A percentile compares a stretch with the other conserved stretches of the same genome.
Evolutionary conservation across 2,329 filamentous ascomycete species (phyloP).

Genomic region (Aureobasidium sp.): DNA sequence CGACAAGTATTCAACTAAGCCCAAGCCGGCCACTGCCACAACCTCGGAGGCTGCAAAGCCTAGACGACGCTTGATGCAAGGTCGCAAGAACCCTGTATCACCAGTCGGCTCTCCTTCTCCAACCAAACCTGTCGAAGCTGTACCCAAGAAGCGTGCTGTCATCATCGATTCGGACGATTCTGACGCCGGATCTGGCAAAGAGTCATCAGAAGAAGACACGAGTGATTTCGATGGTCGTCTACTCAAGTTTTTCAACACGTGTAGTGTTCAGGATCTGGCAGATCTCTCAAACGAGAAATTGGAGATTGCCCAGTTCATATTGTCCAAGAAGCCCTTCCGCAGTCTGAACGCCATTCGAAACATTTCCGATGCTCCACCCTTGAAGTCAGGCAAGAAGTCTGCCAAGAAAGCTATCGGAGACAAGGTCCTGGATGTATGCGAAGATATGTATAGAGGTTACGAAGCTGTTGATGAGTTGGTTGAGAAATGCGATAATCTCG

Average conservation of each 20-base stretch:
- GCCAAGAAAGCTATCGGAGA: constrained; percentile 52
- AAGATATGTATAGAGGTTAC: constrained; percentile 72
- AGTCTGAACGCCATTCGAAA: constrained; percentile 58
- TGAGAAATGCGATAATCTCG: constrained; percentile 64
- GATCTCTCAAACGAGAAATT: constrained; percentile 73
- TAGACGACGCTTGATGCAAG: constrained; percentile 42
- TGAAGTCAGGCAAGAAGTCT: constrained; percentile 46
- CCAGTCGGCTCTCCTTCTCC: constrained; percentile 20
- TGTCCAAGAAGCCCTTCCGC: constrained; percentile 68
- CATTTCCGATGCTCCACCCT: constrained; percentile 48
- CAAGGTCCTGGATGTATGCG: constrained; percentile 58
- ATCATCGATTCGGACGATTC: constrained; percentile 30
- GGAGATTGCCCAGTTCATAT: constrained; percentile 60
- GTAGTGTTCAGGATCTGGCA: constrained; percentile 65
- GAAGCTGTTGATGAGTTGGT: constrained; percentile 79
- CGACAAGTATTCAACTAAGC: constrained; percentile 25
- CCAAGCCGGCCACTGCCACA: constrained; percentile 17
- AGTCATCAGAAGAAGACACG: constrained; percentile 10
- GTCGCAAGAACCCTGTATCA: constrained; percentile 35
- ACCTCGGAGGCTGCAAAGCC: constrained; percentile 19
- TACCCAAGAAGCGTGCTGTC: constrained; percentile 20
- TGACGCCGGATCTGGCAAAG: constrained; percentile 16
- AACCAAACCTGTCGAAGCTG: constrained; percentile 16
- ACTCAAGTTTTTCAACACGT: constrained; percentile 76
- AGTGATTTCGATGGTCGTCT: constrained; percentile 49